Conservation (phyloP, 331 rosid genomes). For the Pyracantha coccinea region DNA sequence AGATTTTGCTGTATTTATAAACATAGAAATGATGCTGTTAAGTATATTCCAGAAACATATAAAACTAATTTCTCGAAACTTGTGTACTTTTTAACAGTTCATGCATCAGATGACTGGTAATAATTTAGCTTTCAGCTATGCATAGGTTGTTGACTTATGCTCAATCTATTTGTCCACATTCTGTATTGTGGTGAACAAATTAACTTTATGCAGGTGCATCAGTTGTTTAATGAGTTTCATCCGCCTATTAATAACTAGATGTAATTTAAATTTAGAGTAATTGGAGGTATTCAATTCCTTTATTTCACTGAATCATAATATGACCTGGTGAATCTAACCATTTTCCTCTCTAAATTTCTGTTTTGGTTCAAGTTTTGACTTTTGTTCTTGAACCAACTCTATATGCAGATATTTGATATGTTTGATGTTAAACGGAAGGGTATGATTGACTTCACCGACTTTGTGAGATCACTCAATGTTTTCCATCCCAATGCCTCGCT, state of each 20-base stretch:
- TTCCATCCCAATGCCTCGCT: conserved; percentile 71
- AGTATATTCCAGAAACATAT: neutral
- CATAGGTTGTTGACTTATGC: neutral
- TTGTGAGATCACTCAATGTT: conserved; percentile 81
- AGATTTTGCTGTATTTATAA: neutral
- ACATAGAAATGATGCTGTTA: neutral
- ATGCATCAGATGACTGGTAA: neutral
- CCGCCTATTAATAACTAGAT: neutral
- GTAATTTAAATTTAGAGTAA: neutral
- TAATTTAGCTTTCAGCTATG: neutral
- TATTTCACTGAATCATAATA: neutral
- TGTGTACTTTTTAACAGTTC: neutral
- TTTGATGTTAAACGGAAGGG: conserved; percentile 75
- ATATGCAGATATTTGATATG: conserved; percentile 67
- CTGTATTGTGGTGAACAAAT: neutral
- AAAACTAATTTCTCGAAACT: neutral
- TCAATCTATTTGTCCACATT: neutral
- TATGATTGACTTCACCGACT: conserved; percentile 78
- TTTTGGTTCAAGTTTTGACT: conserved; percentile 1
- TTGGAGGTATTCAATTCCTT: neutral
- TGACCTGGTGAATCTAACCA: neutral
- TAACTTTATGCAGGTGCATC: neutral
- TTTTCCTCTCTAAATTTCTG: neutral
- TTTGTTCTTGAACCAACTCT: conserved; percentile 2
- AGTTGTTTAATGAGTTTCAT: neutral